Conservation (phyloP, 2,329 filamentous ascomycete species). For the Trichoderma oligosporum region DNA sequence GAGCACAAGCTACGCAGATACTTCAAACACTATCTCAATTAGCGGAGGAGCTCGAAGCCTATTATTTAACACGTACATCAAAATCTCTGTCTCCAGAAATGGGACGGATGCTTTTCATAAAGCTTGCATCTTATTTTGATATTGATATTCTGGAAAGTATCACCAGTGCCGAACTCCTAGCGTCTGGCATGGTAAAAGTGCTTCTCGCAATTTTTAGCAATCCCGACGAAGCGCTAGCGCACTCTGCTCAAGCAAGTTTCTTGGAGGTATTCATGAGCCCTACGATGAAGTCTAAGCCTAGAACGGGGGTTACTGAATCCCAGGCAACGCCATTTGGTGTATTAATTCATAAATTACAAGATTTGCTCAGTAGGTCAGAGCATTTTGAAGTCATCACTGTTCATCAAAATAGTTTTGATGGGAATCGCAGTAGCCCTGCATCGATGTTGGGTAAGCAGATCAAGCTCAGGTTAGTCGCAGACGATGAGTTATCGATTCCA, state of each 20-base stretch:
- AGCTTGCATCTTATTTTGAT: constrained; percentile 79
- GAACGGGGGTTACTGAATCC: constrained; percentile 62
- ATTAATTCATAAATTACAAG: constrained; percentile 89
- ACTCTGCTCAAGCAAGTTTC: constrained; percentile 75
- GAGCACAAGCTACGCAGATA: constrained; percentile 73
- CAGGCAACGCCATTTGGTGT: constrained; percentile 83
- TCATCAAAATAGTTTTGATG: constrained; percentile 86
- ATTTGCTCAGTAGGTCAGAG: constrained; percentile 91
- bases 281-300: constrained; percentile 60
- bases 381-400: constrained; percentile 98
- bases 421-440: constrained; percentile 82
- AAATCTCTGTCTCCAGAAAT: constrained; percentile 44
- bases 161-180: constrained; percentile 89
- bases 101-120: constrained; percentile 66
- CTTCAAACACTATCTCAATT: constrained; percentile 68
- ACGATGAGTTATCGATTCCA: constrained; percentile 87
- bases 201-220: constrained; percentile 79
- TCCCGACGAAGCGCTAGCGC: constrained; percentile 56
- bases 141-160: constrained; percentile 86
- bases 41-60: constrained; percentile 66
- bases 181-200: constrained; percentile 82
- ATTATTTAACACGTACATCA: constrained; percentile 59
- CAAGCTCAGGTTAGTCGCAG: constrained; percentile 79
- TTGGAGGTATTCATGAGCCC: constrained; percentile 88
- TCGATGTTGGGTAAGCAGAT: constrained; percentile 98